These are phyloP conservation scores for Racocetra persica DNA, from an alignment of 371 early-diverging fungal species.

Conservation along the genomic window DNA sequence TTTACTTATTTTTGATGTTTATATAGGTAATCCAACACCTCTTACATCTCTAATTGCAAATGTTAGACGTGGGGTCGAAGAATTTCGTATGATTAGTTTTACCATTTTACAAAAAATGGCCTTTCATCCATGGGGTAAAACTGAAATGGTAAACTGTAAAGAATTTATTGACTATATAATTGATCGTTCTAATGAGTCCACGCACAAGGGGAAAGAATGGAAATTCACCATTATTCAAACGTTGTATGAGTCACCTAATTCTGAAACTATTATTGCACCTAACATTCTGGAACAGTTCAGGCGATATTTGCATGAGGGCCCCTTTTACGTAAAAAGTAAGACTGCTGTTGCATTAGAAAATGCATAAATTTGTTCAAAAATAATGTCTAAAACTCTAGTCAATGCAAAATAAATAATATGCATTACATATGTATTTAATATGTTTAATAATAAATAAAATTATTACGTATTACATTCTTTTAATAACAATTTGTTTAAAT, in stretches of 20 bases:
- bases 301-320: conserved; percentile 56
- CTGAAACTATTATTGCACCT: conserved; percentile 43
- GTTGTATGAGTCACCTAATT: conserved; percentile 45
- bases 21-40: conserved; percentile 44
- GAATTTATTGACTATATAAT: conserved; percentile 57
- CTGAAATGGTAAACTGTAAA: conserved; percentile 46
- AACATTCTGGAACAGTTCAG: conserved; percentile 25
- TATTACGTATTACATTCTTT: too few species aligned
- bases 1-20: neutral
- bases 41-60: conserved; percentile 47
- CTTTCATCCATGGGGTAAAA: conserved; percentile 24
- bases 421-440: too few species aligned
- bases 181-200: conserved; percentile 55
- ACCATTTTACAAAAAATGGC: conserved; percentile 45
- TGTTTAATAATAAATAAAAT: too few species aligned
- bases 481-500: too few species aligned
- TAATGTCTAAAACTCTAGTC: too few species aligned
- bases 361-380: conserved; percentile 43
- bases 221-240: conserved; percentile 57
- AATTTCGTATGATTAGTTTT: conserved; percentile 54
- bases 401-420: too few species aligned
- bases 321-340: conserved; percentile 50
- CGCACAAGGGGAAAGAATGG: conserved; percentile 58
- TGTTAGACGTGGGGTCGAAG: conserved; percentile 55
- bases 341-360: conserved; percentile 54